These are phyloP conservation scores for Vigna radiata DNA, from an alignment of 306 rosid species.

Conservation along the genomic window DNA sequence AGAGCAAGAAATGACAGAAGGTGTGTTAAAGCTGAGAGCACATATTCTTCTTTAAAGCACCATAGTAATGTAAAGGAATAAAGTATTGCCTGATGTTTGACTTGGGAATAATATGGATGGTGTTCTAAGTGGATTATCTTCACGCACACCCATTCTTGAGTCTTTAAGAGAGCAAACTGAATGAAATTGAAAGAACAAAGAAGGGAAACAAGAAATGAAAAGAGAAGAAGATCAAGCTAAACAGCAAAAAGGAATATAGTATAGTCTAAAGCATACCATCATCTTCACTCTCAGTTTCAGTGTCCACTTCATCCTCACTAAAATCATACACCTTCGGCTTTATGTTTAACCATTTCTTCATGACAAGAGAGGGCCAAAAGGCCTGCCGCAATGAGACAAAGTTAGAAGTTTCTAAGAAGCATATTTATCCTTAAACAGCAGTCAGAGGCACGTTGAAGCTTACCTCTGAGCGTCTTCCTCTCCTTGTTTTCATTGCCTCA, in stretches of 20 bases:
- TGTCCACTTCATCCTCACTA: conserved; percentile 93
- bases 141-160: conserved; percentile 50
- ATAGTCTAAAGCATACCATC: conserved; percentile 60
- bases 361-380: conserved; percentile 91
- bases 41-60: conserved; percentile 30
- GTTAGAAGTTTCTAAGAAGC: conserved; percentile 29
- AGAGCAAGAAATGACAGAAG: conserved; percentile 33
- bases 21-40: conserved; percentile 30
- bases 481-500: conserved; percentile 62
- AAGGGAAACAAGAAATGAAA: conserved; percentile 23
- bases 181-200: conserved; percentile 34
- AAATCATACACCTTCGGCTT: conserved; percentile 82
- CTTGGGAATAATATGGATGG: conserved; percentile 46
- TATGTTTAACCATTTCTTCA: conserved; percentile 95
- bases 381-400: conserved; percentile 69
- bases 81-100: conserved; percentile 67
- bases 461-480: conserved; percentile 87
- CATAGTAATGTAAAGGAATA: conserved; percentile 39
- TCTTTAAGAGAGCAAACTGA: conserved; percentile 63
- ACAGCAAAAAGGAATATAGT: conserved; percentile 20
- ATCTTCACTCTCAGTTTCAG: conserved; percentile 94
- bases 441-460: conserved; percentile 30
- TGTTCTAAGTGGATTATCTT: conserved; percentile 47
- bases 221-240: conserved; percentile 2
- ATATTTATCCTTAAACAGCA: conserved; percentile 24